Evolutionary conservation across 2,329 filamentous ascomycete species (phyloP).

Genomic region (Penicillium sclerotiorum): DNA sequence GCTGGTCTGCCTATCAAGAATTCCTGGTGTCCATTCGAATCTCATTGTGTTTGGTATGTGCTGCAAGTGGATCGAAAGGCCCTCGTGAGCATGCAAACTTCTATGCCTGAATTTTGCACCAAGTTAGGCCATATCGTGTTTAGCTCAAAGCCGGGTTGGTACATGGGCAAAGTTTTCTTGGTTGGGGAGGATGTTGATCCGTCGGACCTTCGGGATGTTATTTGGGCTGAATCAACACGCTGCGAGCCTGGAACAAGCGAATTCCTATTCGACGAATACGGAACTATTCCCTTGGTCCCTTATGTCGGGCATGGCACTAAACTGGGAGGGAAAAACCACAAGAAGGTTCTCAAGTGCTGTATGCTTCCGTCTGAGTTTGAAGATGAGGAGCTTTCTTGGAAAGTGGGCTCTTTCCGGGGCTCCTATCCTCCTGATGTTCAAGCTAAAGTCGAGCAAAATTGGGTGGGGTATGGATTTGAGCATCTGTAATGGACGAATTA

Average conservation of each 20-base stretch:
- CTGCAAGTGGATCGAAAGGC: slow-evolving; percentile 19
- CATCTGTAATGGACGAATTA: no score
- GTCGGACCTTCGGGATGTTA: slow-evolving; percentile 17
- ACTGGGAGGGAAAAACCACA: slow-evolving; percentile 5
- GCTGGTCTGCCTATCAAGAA: slow-evolving; percentile 19
- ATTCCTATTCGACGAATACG: slow-evolving; percentile 16
- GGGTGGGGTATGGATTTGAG: slow-evolving; percentile 12
- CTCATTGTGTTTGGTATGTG: slow-evolving; percentile 20
- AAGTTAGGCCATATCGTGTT: slow-evolving; percentile 22
- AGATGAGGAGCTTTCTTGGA: slow-evolving; percentile 9
- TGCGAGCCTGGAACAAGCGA: slow-evolving; percentile 17
- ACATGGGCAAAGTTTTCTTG: slow-evolving; percentile 23
- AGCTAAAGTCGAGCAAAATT: slow-evolving; percentile 9
- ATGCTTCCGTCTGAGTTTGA: slow-evolving; percentile 15
- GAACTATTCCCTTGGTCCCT: slow-evolving; percentile 15
- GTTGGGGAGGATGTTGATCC: slow-evolving; percentile 25
- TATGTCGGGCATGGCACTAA: slow-evolving; percentile 14
- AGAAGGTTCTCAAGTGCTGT: slow-evolving; percentile 13
- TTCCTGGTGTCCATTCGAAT: slow-evolving; percentile 24
- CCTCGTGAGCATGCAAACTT: slow-evolving; percentile 14
- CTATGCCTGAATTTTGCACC: slow-evolving; percentile 15
- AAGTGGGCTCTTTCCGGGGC: slow-evolving; percentile 10
- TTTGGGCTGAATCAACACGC: slow-evolving; percentile 24
- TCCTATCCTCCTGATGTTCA: slow-evolving; percentile 13
- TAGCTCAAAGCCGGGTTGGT: slow-evolving; percentile 25